Base-by-base conservation (phyloP, 2,329 filamentous ascomycete species). In the Colletotrichum sp. region DNA sequence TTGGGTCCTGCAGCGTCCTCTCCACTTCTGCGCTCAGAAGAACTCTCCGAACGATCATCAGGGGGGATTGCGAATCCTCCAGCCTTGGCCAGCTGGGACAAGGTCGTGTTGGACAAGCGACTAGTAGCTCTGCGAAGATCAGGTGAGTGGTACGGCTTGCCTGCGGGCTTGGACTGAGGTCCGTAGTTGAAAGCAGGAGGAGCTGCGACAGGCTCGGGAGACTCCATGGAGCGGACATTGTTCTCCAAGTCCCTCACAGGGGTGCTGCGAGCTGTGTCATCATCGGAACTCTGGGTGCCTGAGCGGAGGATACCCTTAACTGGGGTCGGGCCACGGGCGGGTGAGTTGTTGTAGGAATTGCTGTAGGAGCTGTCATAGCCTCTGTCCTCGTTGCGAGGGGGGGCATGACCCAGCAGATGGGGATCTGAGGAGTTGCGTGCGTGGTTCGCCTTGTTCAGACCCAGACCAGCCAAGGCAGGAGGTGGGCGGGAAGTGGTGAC, bases 111-210 rank as follows among this genome's bases (percentile, higher is more conserved):
- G 30, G 97, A 98, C 83, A 99, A 93, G 27, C 95, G 93, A 79
- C 94, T 96, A 79, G 95, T 97, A 68, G 95, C 95, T 78, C 93
- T 93, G 77, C 95, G 93, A 80, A 96, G 88, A 82, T 97, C 95
- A 16, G 94, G 91, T 34, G 95, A 93, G 74, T 95, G 92, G 79
- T 94, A 92, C 0, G 95, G 95, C 77, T 92, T 92, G 75, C 90
- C 92, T 2, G 89, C 88, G 7, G 96, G 96, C 65, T 92, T 90
- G 68, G 93, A 90, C 76, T 94, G 92, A 15, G 96, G 92, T 49
- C 90, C 89, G 83, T 98, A 95, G 64, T 92, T 90, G 83, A 98
- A 96, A 13, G 92, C 92, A 5, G 96, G 96, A 1, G 96, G 96
- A 8, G 89, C 88, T 7, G 91, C 91, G 25, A 98, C 95, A 9